phyloP scores from a whole-genome alignment of 768 basidiomycete species.

The Termitomyces sp. region DNA sequence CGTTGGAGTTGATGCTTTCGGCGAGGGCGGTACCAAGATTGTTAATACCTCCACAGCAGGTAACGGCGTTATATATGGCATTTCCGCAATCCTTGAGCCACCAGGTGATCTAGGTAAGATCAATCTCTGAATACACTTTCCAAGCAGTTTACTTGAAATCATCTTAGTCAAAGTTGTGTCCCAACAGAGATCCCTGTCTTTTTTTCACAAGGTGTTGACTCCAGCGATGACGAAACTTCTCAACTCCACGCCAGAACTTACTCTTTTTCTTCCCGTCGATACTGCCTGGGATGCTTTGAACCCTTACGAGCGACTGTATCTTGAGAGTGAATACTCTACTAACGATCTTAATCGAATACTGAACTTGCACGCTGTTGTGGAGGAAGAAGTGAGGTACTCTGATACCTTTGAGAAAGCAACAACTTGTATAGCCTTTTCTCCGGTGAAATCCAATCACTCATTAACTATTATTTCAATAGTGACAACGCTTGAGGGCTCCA shows the following conservation, averaged over 20 bases:
- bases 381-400: conserved; percentile 60
- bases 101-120: conserved; percentile 74
- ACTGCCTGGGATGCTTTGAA: conserved; percentile 80
- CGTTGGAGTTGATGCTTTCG: conserved; percentile 76
- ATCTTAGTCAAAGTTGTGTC: conserved; percentile 56
- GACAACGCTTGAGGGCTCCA: conserved; percentile 63
- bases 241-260: conserved; percentile 68
- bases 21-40: conserved; percentile 69
- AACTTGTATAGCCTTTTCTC: conserved; percentile 43
- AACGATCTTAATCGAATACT: conserved; percentile 78
- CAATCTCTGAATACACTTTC: background rate
- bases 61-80: conserved; percentile 79
- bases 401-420: conserved; percentile 51
- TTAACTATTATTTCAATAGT: conserved; percentile 40
- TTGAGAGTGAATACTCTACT: conserved; percentile 83
- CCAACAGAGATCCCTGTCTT: conserved; percentile 59
- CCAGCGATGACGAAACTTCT: conserved; percentile 53
- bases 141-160: background rate
- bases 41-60: conserved; percentile 54
- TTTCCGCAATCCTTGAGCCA: conserved; percentile 68
- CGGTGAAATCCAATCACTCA: background rate
- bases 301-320: conserved; percentile 76
- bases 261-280: conserved; percentile 86
- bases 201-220: conserved; percentile 71
- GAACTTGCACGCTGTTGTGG: conserved; percentile 69